Evolutionary conservation across 345 rosid genomes (phyloP).

Genomic region (Abelmoschus esculentus): DNA sequence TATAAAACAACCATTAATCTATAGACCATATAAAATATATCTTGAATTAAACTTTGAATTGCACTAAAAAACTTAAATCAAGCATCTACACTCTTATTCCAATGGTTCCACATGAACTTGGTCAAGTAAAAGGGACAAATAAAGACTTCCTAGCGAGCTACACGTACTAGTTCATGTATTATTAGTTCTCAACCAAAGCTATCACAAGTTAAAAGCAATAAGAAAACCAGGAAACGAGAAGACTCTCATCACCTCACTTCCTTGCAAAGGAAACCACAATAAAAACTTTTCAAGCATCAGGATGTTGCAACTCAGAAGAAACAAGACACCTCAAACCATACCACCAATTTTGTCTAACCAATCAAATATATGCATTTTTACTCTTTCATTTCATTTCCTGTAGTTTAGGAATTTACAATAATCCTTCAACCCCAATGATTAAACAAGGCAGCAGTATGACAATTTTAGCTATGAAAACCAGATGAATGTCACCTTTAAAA

Average conservation of each 20-base stretch:
- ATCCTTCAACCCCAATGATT: not conserved
- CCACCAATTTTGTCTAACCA: not conserved
- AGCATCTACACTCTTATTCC: not conserved
- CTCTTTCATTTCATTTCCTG: not conserved
- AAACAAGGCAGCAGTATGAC: not conserved
- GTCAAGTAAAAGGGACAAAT: not conserved
- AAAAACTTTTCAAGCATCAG: not conserved
- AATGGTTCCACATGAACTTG: not conserved
- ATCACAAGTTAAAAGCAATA: not conserved
- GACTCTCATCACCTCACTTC: not conserved
- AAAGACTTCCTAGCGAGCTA: not conserved
- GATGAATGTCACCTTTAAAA: not conserved
- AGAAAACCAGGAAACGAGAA: not conserved
- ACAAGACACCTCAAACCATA: not conserved
- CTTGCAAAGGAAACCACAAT: not conserved
- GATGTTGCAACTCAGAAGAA: not conserved
- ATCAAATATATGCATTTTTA: not conserved
- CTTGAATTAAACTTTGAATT: not conserved
- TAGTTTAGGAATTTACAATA: not conserved
- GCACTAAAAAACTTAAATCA: not conserved
- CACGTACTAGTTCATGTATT: not conserved
- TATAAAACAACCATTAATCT: not conserved
- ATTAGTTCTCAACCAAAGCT: not conserved
- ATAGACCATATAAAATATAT: not conserved
- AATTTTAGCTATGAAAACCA: not conserved